Evolutionary conservation across 345 rosid species (phyloP).

Genomic region (Diplotaxis tenuifolia): DNA sequence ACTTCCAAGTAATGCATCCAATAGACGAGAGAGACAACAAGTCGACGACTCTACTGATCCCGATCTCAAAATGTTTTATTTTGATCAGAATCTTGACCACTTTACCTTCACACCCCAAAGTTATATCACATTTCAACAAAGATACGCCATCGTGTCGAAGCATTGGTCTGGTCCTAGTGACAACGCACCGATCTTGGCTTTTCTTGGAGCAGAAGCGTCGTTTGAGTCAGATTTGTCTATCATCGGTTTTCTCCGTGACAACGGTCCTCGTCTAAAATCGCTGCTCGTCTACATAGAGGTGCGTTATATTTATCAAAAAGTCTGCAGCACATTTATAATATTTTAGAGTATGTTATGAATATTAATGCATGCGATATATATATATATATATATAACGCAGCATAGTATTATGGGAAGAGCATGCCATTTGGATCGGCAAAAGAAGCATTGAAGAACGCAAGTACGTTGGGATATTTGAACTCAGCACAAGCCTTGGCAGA

Average conservation of each 20-base stretch:
- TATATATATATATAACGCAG: constrained; percentile 51
- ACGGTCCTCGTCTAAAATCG: constrained; percentile 36
- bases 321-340: too few relatives aligned
- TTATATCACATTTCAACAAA: constrained; percentile 49
- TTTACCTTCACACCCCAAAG: constrained; percentile 52
- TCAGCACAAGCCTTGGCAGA: constrained; percentile 59
- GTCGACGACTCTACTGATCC: neutral
- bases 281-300: constrained; percentile 49
- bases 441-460: constrained; percentile 45
- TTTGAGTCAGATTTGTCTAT: constrained; percentile 28
- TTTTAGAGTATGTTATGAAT: too few relatives aligned
- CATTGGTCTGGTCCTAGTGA: constrained; percentile 48
- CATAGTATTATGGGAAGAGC: constrained; percentile 47
- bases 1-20: too few relatives aligned
- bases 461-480: constrained; percentile 50
- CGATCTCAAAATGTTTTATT: constrained; percentile 33
- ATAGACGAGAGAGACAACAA: too few relatives aligned
- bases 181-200: constrained; percentile 47
- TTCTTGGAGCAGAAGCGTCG: constrained; percentile 43
- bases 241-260: constrained; percentile 38
- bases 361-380: neutral
- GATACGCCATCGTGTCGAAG: constrained; percentile 43
- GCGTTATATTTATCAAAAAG: neutral
- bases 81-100: constrained; percentile 52
- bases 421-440: constrained; percentile 51